Base-by-base conservation (phyloP, 2,329 filamentous ascomycete genomes). In the Fusarium coicis region DNA sequence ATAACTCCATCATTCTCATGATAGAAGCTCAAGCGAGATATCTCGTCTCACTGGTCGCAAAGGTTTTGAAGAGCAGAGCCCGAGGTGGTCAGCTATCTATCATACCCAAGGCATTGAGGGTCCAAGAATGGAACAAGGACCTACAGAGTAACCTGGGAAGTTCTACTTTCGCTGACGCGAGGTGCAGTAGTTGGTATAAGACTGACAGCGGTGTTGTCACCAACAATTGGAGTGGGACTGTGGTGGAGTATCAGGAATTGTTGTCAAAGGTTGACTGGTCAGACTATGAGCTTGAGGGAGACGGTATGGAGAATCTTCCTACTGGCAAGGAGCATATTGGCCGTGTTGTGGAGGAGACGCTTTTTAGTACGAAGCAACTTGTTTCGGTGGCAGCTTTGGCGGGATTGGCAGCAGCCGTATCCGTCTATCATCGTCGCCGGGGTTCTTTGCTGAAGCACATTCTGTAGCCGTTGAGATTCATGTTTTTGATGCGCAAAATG, bases 221-320 rank as follows among this genome's bases (percentile, higher is more conserved):
- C 3, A 49, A 49, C 4, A 49, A 49, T 32, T 49, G 46, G 46
- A 49, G 46, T 7, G 46, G 28, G 2, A 49, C 28, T 32, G 46
- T 49, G 3, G 15, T 49, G 10, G 28, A 49, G 4, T 49, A 49
- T 5, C 46, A 49, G 46, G 10, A 49, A n/a, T 1, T 49, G 3
- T 5, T 49, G 7, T 32, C 46, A 3, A 49, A 18, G 28, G 7
- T 49, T 32, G 46, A 49, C 21, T 49, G 46, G 46, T 49, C 28
- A 0, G 46, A 49, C 7, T 49, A 49, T 1, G 28, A 49, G 7
- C 5, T 49, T 0, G 28, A 18, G 10, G 21, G 46, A n/a, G 28
- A 32, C 0, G 46, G 0, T 10, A 5, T 7, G 0, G 1, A 49
- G 21, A n/a, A 2, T 18, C 15, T 10, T 32, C 28, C 46, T 0